Evolutionary conservation across 2,329 filamentous ascomycete species (phyloP).

Genomic region (Grosmannia serpens): DNA sequence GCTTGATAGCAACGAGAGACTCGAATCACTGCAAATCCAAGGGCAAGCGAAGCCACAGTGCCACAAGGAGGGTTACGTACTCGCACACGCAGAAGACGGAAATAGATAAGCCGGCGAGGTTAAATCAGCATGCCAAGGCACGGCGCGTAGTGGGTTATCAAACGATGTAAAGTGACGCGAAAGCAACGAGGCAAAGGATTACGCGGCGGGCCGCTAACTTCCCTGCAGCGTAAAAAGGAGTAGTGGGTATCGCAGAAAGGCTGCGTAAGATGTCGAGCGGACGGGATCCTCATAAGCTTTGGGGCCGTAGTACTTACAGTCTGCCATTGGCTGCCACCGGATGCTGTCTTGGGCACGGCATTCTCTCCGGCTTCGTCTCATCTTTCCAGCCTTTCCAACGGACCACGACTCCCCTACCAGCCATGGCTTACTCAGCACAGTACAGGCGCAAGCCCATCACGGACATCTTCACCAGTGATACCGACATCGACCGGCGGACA

Average conservation of each 20-base stretch:
- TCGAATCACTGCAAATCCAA: too few relatives aligned
- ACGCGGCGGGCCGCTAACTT: background rate
- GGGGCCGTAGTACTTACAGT: background rate
- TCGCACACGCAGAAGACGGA: background rate
- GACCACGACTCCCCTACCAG: background rate
- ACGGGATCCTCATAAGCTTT: background rate
- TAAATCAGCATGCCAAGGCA: background rate
- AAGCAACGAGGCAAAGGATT: background rate
- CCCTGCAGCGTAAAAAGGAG: background rate
- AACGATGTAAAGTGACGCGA: background rate
- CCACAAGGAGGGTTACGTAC: too few relatives aligned
- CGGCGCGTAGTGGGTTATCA: background rate
- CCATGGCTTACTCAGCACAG: constrained; percentile 5
- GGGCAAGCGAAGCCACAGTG: too few relatives aligned
- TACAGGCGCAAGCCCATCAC: constrained; percentile 32
- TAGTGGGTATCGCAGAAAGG: background rate
- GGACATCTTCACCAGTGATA: constrained; percentile 53
- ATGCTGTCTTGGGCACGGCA: background rate
- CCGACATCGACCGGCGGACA: constrained; percentile 54
- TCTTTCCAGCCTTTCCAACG: background rate
- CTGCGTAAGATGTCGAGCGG: background rate
- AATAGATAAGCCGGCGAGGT: background rate
- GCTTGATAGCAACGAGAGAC: too few relatives aligned
- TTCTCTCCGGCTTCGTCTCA: background rate
- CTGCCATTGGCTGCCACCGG: too few relatives aligned